Conservation (phyloP, 2,329 filamentous ascomycete species). For the Trichoderma endophyticum region DNA sequence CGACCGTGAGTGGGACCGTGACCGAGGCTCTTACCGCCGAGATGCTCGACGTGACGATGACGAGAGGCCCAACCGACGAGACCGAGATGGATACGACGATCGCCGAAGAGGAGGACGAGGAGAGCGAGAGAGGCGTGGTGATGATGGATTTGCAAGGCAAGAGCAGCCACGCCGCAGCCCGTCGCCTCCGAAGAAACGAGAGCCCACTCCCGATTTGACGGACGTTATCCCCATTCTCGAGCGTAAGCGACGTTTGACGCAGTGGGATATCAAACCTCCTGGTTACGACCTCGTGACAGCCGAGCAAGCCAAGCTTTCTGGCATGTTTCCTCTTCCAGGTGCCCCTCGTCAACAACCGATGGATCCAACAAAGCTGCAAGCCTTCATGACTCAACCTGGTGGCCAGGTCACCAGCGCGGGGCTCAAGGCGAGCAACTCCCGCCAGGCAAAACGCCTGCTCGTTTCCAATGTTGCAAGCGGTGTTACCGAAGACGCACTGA, state of each 20-base stretch:
- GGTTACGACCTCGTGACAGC: constrained; percentile 98
- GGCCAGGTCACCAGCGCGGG: constrained; percentile 69
- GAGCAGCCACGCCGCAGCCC: constrained; percentile 66
- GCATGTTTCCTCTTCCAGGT: constrained; percentile 97
- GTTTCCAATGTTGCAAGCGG: constrained; percentile 75
- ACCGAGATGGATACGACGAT: constrained; percentile 54
- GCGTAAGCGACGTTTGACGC: constrained; percentile 87
- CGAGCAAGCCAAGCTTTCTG: constrained; percentile 96
- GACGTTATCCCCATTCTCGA: constrained; percentile 78
- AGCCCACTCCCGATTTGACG: constrained; percentile 93
- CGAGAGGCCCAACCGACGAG: constrained; percentile 50
- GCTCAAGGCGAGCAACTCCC: constrained; percentile 87
- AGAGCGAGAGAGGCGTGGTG: constrained; percentile 44
- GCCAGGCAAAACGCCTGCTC: constrained; percentile 90
- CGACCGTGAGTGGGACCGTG: constrained; percentile 75
- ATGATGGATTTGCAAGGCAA: constrained; percentile 40
- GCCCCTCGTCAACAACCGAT: constrained; percentile 92
- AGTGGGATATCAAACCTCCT: constrained; percentile 99
- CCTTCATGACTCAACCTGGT: constrained; percentile 88
- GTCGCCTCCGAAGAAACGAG: constrained; percentile 81
- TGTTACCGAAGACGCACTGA: constrained; percentile 71
- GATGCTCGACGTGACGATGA: constrained; percentile 67
- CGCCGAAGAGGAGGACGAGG: constrained; percentile 50
- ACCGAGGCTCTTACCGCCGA: constrained; percentile 59
- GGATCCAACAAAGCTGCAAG: constrained; percentile 89